phyloP scores from a whole-genome alignment of 352 stramenopile species.

The Pythium apleroticum region DNA sequence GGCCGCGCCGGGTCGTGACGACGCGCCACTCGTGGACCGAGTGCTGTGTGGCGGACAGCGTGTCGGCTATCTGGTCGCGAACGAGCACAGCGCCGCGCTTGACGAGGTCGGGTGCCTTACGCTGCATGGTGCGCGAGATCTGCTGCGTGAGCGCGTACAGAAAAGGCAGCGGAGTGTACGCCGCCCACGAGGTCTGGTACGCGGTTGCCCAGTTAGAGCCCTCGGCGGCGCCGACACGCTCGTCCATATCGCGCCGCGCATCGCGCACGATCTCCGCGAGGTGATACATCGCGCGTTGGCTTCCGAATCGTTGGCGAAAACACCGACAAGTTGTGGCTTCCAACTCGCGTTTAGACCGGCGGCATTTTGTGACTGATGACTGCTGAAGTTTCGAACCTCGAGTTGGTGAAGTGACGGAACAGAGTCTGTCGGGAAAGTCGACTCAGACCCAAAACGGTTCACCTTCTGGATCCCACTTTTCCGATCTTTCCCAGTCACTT shows the following conservation, averaged over 20 bases:
- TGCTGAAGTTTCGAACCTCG: not conserved
- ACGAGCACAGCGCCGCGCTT: constrained; percentile 67
- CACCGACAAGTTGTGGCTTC: not conserved
- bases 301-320: constrained; percentile 3
- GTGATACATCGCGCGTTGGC: constrained; percentile 63
- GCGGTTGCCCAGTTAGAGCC: constrained; percentile 18
- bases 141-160: constrained; percentile 61
- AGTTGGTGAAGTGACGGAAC: constrained; percentile 2
- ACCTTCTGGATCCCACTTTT: not conserved
- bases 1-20: constrained; percentile 54
- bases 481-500: not conserved
- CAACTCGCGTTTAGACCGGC: not conserved
- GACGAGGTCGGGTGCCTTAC: constrained; percentile 70
- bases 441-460: not conserved
- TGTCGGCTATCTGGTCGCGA: constrained; percentile 64
- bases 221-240: constrained; percentile 41
- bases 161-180: constrained; percentile 82
- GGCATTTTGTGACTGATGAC: not conserved
- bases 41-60: constrained; percentile 48
- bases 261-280: constrained; percentile 83
- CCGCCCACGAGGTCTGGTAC: constrained; percentile 45
- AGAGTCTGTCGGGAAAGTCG: not conserved
- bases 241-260: constrained; percentile 74
- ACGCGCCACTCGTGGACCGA: constrained; percentile 60
- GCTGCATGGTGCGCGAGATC: constrained; percentile 73